phyloP scores from a whole-genome alignment of 345 rosid species.

The Geranium brycei region DNA sequence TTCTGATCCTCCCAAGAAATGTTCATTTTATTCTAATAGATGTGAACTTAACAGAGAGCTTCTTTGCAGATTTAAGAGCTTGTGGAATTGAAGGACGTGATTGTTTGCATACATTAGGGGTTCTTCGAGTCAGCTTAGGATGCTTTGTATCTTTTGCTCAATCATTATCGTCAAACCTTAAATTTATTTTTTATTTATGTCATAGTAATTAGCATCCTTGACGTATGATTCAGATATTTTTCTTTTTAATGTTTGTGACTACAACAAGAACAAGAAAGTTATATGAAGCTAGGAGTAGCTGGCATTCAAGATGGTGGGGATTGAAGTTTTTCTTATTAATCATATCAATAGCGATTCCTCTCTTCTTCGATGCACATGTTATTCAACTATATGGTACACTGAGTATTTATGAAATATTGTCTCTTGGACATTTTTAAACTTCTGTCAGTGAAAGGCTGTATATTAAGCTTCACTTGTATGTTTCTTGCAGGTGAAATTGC shows the following conservation, averaged over 20 bases:
- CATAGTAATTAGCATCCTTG: constrained; percentile 19
- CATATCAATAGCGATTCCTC: constrained; percentile 35
- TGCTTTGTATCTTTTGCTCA: constrained; percentile 60
- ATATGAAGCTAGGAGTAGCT: constrained; percentile 30
- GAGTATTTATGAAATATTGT: not conserved
- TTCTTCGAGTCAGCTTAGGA: constrained; percentile 84
- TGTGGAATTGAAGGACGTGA: constrained; percentile 51
- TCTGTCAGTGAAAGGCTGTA: not conserved
- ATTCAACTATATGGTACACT: constrained; percentile 60
- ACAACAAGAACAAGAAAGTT: constrained; percentile 53
- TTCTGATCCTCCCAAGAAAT: no score
- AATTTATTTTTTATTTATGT: not conserved
- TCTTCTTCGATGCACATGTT: constrained; percentile 48
- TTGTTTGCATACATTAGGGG: constrained; percentile 58
- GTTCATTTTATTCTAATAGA: no score
- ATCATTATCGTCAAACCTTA: not conserved
- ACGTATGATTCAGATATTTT: constrained; percentile 52
- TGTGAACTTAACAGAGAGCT: no score
- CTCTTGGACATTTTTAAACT: not conserved
- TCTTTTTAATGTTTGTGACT: constrained; percentile 54
- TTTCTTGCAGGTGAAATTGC: constrained; percentile 72
- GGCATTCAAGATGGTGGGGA: constrained; percentile 75
- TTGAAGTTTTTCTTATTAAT: constrained; percentile 40
- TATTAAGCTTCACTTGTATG: not conserved
- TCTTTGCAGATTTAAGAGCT: constrained; percentile 45